phyloP scores from a whole-genome alignment of 148 eudicot genomes.

The Oxyria digyna region DNA sequence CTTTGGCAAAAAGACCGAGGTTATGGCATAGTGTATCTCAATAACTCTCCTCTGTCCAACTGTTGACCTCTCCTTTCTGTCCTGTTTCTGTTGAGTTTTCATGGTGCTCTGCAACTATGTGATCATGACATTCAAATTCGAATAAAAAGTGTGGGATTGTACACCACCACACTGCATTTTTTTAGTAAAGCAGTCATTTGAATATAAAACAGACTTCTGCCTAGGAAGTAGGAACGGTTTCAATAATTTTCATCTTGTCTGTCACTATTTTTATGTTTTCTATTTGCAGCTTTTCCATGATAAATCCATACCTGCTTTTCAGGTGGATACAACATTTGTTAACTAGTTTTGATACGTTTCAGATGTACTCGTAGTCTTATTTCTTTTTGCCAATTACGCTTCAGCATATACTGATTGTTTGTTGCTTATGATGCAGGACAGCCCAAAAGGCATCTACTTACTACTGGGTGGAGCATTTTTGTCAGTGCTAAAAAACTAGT shows the following conservation, averaged over 20 bases:
- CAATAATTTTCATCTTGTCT: neutral
- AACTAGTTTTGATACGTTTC: neutral
- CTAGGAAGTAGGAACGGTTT: neutral
- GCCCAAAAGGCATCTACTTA: conserved; percentile 96
- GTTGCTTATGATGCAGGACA: conserved; percentile 56
- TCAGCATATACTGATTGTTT: conserved; percentile 5
- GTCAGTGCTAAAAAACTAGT: conserved; percentile 98
- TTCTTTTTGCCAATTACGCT: neutral
- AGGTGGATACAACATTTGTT: neutral
- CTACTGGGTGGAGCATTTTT: conserved; percentile 99
- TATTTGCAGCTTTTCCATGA: neutral
- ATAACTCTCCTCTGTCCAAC: neutral
- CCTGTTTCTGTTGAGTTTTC: neutral
- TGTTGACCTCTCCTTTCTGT: neutral
- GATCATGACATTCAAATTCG: neutral
- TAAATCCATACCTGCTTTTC: neutral
- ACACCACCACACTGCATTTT: neutral
- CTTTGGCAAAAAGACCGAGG: neutral
- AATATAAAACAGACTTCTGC: too few relatives aligned
- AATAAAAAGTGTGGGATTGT: too few relatives aligned
- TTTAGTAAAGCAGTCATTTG: neutral
- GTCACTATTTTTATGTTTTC: neutral
- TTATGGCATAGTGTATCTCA: neutral
- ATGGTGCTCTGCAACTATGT: neutral
- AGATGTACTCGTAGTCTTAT: neutral